phyloP scores from a whole-genome alignment of 352 stramenopile genomes.

The Plasmopara viticola region DNA sequence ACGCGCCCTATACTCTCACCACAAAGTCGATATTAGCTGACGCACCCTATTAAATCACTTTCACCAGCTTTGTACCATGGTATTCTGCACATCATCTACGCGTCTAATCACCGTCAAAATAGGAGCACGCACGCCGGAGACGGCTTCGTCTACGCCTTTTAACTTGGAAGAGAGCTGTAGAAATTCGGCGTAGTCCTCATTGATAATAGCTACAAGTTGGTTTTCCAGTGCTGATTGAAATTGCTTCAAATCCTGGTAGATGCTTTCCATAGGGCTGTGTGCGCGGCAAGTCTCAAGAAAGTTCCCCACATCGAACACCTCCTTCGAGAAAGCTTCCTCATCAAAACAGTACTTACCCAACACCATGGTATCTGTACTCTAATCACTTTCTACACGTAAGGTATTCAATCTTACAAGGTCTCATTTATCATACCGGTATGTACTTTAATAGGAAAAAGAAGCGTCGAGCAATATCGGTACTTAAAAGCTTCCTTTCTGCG shows the following conservation, averaged over 20 bases:
- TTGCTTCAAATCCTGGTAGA: slow-evolving; percentile 76
- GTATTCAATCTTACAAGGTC: too few relatives aligned
- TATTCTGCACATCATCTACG: slow-evolving; percentile 59
- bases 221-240: slow-evolving; percentile 85
- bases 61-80: slow-evolving; percentile 26
- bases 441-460: too few relatives aligned
- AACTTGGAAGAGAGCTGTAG: slow-evolving; percentile 84
- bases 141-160: slow-evolving; percentile 80
- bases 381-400: too few relatives aligned
- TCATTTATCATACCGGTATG: background rate
- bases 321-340: slow-evolving; percentile 68
- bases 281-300: slow-evolving; percentile 78
- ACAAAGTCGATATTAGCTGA: slow-evolving; percentile 4
- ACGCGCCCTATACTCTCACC: slow-evolving; percentile 25
- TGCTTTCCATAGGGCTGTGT: slow-evolving; percentile 74
- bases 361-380: slow-evolving; percentile 15
- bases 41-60: background rate
- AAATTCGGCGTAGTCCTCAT: slow-evolving; percentile 86
- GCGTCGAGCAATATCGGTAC: too few relatives aligned
- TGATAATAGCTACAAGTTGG: slow-evolving; percentile 86
- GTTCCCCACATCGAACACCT: slow-evolving; percentile 52
- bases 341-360: slow-evolving; percentile 76
- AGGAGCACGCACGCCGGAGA: slow-evolving; percentile 66
- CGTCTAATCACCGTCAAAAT: slow-evolving; percentile 73
- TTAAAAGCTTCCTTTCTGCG: background rate